Evolutionary conservation across 2,329 filamentous ascomycete genomes (phyloP).

Genomic region (Talaromyces sp.): DNA sequence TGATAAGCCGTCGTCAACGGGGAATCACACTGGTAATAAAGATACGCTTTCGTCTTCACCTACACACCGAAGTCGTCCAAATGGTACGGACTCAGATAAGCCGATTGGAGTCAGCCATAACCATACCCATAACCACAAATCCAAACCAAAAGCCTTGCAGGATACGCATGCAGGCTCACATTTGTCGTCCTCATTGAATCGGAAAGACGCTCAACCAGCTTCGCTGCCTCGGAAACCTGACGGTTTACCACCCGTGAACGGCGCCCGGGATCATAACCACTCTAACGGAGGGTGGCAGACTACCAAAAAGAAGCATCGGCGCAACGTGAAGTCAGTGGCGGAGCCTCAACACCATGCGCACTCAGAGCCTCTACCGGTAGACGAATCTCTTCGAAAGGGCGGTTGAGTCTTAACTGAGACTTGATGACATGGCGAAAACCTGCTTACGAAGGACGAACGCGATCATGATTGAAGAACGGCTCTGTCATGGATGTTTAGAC

Average conservation of each 20-base stretch:
- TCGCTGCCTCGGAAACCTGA: conserved; percentile 32
- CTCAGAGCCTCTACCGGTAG: conserved; percentile 39
- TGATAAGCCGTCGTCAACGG: conserved; percentile 19
- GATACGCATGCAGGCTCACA: conserved; percentile 23
- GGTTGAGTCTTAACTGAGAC: conserved; percentile 26
- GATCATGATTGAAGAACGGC: background rate
- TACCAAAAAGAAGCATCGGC: conserved; percentile 44
- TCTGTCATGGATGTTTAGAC: background rate
- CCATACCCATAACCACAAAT: conserved; percentile 26
- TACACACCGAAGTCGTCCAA: conserved; percentile 32
- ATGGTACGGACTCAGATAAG: conserved; percentile 35
- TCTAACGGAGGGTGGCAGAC: conserved; percentile 43
- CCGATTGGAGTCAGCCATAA: conserved; percentile 27
- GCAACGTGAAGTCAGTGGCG: conserved; percentile 33
- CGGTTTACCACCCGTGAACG: conserved; percentile 24
- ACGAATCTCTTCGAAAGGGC: conserved; percentile 46
- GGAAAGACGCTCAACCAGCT: conserved; percentile 32
- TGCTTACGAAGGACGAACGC: background rate
- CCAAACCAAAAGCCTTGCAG: conserved; percentile 35
- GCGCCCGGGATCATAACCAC: conserved; percentile 25
- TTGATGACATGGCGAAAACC: background rate
- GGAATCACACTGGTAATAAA: conserved; percentile 29
- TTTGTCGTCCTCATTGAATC: conserved; percentile 22
- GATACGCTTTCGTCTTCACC: conserved; percentile 32
- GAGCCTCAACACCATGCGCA: conserved; percentile 28